Base-by-base conservation (phyloP, 441 rosid genomes). In the Aquilaria agallochum region DNA sequence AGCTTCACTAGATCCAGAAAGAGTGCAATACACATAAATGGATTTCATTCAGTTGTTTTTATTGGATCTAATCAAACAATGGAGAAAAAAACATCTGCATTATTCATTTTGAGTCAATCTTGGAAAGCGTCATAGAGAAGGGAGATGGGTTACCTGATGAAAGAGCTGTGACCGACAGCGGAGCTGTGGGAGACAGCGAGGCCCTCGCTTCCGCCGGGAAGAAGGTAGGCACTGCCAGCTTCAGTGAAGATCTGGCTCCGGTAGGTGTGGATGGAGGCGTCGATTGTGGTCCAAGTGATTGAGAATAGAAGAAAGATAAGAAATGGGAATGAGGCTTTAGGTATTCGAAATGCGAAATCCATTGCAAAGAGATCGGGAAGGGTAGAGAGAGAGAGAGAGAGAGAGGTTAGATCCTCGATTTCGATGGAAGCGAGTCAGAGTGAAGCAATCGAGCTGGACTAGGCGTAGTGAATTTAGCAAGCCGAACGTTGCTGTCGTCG, bases 171-270 rank as follows among this genome's bases (percentile, higher is more conserved):
- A 42, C 52, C 72, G 68, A 49, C 31, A 71, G 61, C 61, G 49
- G 68, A 27, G 6, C 49, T 47, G 10, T 52, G 31, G 46, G 56
- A 47, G 53, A 90, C 60, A 59, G 84, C 74, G 75, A 91, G 73
- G 67, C 99, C 99, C 66, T 94, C 99, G 81, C 97, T 94, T 67
- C 96, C 98, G 53, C 99, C 99, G 55, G 90, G 72, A 66, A 94
- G 95, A 65, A 91, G 94, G 69, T 71, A 83, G 53, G 94, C 72
- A 60, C 85, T 94, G 64, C 96, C 97, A 55, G 87, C 92, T 72
- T 87, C 95, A 52, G 61, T 70, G 80, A 94, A 91, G 50, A 84
- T 67, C 42, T 84, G 77, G 2, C 74, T 73, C 49, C 62, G 31
- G 77, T 94, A 91, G 70, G 73, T 57, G 86, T 94, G 99, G 63